Conservation (phyloP, 1,139 yeast species). For the Debaryomycetaceae sp. region DNA sequence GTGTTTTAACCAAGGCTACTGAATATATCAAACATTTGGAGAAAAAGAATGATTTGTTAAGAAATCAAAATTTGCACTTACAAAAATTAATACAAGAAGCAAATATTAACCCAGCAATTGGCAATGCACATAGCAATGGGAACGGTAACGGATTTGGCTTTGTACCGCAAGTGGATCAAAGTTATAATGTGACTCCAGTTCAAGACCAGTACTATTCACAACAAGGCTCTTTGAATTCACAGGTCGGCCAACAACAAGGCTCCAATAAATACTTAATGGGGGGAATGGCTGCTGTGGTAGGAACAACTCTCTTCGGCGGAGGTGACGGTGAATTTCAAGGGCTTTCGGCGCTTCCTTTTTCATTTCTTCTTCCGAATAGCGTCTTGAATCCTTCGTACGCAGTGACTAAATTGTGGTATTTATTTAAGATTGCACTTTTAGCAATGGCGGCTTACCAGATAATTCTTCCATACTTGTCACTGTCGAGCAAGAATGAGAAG, state of each 20-base stretch:
- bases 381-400: constrained; percentile 23
- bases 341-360: constrained; percentile 33
- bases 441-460: constrained; percentile 24
- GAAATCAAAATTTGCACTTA: constrained; percentile 52
- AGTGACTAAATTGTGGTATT: constrained; percentile 23
- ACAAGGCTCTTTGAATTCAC: not conserved
- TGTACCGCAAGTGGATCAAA: constrained; percentile 9
- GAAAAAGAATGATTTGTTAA: constrained; percentile 55
- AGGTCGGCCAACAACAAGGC: constrained; percentile 2
- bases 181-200: constrained; percentile 19
- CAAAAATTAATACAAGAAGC: constrained; percentile 36
- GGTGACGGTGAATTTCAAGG: constrained; percentile 39
- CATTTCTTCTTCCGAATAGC: constrained; percentile 21
- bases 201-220: constrained; percentile 11
- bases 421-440: constrained; percentile 24
- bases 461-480: constrained; percentile 19
- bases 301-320: constrained; percentile 41
- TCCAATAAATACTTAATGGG: constrained; percentile 44
- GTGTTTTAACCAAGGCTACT: constrained; percentile 82
- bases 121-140: constrained; percentile 8
- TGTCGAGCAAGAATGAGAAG: constrained; percentile 2
- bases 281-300: constrained; percentile 56
- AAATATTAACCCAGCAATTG: constrained; percentile 14
- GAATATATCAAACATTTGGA: constrained; percentile 87
- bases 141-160: constrained; percentile 7